Evolutionary conservation across 352 stramenopile genomes (phyloP).

Genomic region (Phytophthora hybrid): DNA sequence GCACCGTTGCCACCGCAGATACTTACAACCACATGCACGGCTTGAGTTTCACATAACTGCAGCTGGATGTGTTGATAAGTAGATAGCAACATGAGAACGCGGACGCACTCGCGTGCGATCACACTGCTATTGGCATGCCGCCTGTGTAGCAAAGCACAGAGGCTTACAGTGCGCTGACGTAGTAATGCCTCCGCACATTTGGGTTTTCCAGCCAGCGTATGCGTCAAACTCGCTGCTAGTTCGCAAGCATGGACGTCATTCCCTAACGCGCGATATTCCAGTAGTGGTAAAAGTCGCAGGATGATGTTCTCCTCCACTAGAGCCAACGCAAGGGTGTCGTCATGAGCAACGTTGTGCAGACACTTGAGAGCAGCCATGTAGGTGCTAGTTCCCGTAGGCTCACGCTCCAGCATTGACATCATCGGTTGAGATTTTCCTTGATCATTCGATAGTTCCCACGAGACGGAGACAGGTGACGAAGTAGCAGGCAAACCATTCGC

Average conservation of each 20-base stretch:
- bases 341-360: conserved; percentile 69
- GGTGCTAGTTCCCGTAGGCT: conserved; percentile 46
- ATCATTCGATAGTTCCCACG: conserved; percentile 20
- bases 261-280: conserved; percentile 58
- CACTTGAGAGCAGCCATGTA: conserved; percentile 78
- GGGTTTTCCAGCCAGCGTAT: conserved; percentile 61
- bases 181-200: conserved; percentile 58
- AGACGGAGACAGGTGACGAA: conserved; percentile 13
- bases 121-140: conserved; percentile 40
- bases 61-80: conserved; percentile 76
- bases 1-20: conserved; percentile 44
- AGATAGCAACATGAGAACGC: conserved; percentile 67
- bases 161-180: conserved; percentile 57
- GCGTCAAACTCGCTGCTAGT: conserved; percentile 46
- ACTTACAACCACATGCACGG: conserved; percentile 64
- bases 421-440: not conserved
- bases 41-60: conserved; percentile 63
- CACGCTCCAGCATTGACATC: not conserved
- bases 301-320: conserved; percentile 65
- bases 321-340: conserved; percentile 65
- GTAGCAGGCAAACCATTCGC: conserved; percentile 10
- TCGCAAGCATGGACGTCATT: conserved; percentile 51
- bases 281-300: conserved; percentile 49
- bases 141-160: conserved; percentile 63
- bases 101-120: conserved; percentile 57